Conservation (phyloP, 805 yeast genomes). For the Pichia membranifaciens region DNA sequence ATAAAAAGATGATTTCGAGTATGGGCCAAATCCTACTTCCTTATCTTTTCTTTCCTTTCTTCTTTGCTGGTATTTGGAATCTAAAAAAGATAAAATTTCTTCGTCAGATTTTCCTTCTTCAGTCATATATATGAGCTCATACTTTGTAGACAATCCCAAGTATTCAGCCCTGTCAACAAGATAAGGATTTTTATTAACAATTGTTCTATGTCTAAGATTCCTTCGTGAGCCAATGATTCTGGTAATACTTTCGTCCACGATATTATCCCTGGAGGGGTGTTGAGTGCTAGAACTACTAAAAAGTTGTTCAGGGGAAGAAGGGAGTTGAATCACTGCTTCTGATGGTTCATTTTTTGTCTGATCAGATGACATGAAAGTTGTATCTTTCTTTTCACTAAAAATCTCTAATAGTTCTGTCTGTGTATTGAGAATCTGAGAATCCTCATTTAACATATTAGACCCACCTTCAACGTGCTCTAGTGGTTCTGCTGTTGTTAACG, state of each 20-base stretch:
- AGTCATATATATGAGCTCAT: conserved; percentile 25
- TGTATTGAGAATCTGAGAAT: not conserved
- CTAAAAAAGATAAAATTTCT: conserved; percentile 25
- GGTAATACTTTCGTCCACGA: not conserved
- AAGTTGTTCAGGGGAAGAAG: not conserved
- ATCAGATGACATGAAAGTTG: not conserved
- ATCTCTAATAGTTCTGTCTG: not conserved
- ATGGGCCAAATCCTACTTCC: conserved; percentile 28
- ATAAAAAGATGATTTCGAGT: conserved; percentile 21
- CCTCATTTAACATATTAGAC: not conserved
- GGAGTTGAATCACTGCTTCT: not conserved
- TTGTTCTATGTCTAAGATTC: conserved; percentile 12
- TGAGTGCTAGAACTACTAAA: too few relatives aligned
- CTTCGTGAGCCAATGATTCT: not conserved
- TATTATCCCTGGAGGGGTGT: too few relatives aligned
- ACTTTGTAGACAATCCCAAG: conserved; percentile 28
- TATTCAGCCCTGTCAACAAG: conserved; percentile 31
- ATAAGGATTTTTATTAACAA: conserved; percentile 25
- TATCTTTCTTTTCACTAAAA: conserved; percentile 4
- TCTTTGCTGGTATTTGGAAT: conserved; percentile 20
- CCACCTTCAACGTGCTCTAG: too few relatives aligned
- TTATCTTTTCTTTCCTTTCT: conserved; percentile 22
- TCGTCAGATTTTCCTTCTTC: conserved; percentile 27
- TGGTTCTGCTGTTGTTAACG: too few relatives aligned
- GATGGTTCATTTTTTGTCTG: not conserved